Evolutionary conservation across 805 yeast species (phyloP).

Genomic region (Spathaspora passalidarum): DNA sequence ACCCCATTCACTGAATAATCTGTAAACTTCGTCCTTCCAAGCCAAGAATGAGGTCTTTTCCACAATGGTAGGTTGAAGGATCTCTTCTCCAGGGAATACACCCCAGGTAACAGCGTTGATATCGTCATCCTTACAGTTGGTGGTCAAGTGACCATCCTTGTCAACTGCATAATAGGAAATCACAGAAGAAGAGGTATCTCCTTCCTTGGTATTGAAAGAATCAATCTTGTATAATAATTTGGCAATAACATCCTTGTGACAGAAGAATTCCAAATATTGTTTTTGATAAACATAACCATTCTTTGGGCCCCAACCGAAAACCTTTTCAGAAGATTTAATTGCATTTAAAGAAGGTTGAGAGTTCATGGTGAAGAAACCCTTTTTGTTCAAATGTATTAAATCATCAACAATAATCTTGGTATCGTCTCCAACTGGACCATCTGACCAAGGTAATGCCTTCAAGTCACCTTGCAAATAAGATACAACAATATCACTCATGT

Average conservation of each 20-base stretch:
- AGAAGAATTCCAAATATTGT: slow-evolving; percentile 83
- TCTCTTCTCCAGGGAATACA: slow-evolving; percentile 92
- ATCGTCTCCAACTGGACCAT: slow-evolving; percentile 81
- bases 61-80: slow-evolving; percentile 93
- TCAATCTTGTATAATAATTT: slow-evolving; percentile 42
- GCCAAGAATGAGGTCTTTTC: slow-evolving; percentile 90
- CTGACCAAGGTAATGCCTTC: slow-evolving; percentile 89
- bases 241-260: slow-evolving; percentile 54
- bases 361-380: slow-evolving; percentile 78
- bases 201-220: slow-evolving; percentile 33
- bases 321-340: slow-evolving; percentile 60
- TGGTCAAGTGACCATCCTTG: slow-evolving; percentile 51
- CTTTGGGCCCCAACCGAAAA: slow-evolving; percentile 93
- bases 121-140: slow-evolving; percentile 72
- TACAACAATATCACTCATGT: slow-evolving; percentile 61
- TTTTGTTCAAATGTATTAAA: slow-evolving; percentile 60
- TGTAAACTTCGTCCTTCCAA: slow-evolving; percentile 94
- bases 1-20: slow-evolving; percentile 81
- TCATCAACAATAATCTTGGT: slow-evolving; percentile 57
- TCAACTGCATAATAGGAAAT: slow-evolving; percentile 78
- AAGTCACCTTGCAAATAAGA: slow-evolving; percentile 71
- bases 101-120: slow-evolving; percentile 99
- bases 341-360: slow-evolving; percentile 95
- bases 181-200: slow-evolving; percentile 40
- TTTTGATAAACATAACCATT: slow-evolving; percentile 93